Evolutionary conservation across 176 grass and related monocot species (phyloP), one percentile per base, ranked within the genome.

Genomic region (Hsuehochloa calcarea): DNA sequence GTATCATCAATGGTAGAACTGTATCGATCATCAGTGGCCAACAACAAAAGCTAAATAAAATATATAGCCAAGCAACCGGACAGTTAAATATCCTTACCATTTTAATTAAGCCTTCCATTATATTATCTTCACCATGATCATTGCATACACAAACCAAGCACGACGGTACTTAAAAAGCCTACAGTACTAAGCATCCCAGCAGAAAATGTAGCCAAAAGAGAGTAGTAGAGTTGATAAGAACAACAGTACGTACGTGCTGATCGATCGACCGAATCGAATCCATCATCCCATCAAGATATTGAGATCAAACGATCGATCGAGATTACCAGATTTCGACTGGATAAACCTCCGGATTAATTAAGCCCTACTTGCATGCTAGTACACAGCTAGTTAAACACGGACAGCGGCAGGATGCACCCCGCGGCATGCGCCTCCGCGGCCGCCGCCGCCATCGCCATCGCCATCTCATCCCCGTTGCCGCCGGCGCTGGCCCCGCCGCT

Each of bases 361-460:
- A 84, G 75, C 61, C 85, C 75, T 68, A 84, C 80, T 84, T 20
- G 77, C 47, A 58, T 40, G 80, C 64, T 70, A 29, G 50, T 49
- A 37, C 37, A 50, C n/a, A 5, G 26, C 81, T 87, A 87, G 75
- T 91, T 87, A 49, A 91, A 91, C 61, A 91, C 89, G 76, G 89
- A 91, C 11, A 91, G 80, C 45, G 89, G 89, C 51, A 91, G 89
- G 85, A 87, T 52, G 85, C 89, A 87, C 35, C 89, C 89, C 4
- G 85, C 85, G 35, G 89, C 89, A 50, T 90, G 89, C 60, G 89
- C 89, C 68, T 87, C 89, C 59, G 75, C 89, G 0, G 70, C 89
- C 0, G 70, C 89, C 4, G 89, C 89, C 9, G 89, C 89, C 89
- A 84, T 51, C 4, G 80, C 85, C 69, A 84, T 39, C 9, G 89